Percentiles rank a stretch among this genome's conserved stretches.
These are phyloP conservation scores for Phialocephala sp. DNA, from an alignment of 2,329 filamentous ascomycete species.

Conservation along the genomic window DNA sequence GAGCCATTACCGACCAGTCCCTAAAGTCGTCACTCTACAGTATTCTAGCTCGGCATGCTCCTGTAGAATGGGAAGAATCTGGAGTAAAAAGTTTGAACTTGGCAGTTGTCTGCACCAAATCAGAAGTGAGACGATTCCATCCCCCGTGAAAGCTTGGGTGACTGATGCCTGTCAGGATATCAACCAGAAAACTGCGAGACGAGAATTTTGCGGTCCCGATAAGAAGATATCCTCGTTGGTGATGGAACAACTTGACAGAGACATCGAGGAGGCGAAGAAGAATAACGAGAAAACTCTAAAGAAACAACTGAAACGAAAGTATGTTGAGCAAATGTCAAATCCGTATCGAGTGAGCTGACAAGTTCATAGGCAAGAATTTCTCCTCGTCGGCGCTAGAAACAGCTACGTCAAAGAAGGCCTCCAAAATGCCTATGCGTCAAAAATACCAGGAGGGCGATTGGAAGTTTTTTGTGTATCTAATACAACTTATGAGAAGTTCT, in stretches of 20 bases:
- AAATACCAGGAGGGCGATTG: conserved; percentile 32
- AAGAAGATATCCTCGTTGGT: conserved; percentile 31
- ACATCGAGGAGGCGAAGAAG: conserved; percentile 38
- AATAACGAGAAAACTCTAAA: conserved; percentile 32
- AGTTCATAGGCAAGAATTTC: conserved; percentile 36
- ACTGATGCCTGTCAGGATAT: conserved; percentile 39
- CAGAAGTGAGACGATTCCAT: conserved; percentile 35
- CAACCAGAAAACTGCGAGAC: conserved; percentile 36
- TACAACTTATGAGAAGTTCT: conserved; percentile 45
- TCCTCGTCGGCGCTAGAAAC: conserved; percentile 43
- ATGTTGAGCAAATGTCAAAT: conserved; percentile 17
- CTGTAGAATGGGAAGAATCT: conserved; percentile 24
- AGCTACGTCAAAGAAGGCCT: conserved; percentile 41
- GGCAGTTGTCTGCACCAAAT: conserved; percentile 45
- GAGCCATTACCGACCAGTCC: conserved; percentile 44
- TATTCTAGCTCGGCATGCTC: conserved; percentile 41
- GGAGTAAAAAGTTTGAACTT: conserved; percentile 38
- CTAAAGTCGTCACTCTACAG: conserved; percentile 43
- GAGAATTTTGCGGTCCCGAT: conserved; percentile 39
- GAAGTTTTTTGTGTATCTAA: conserved; percentile 47
- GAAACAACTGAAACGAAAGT: conserved; percentile 39
- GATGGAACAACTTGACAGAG: conserved; percentile 39
- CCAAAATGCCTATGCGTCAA: conserved; percentile 37
- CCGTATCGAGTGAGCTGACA: conserved; percentile 15
- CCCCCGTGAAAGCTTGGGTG: conserved; percentile 1